Conservation (phyloP, 495 filamentous ascomycete genomes). For the Chaetomium cochliodes region DNA sequence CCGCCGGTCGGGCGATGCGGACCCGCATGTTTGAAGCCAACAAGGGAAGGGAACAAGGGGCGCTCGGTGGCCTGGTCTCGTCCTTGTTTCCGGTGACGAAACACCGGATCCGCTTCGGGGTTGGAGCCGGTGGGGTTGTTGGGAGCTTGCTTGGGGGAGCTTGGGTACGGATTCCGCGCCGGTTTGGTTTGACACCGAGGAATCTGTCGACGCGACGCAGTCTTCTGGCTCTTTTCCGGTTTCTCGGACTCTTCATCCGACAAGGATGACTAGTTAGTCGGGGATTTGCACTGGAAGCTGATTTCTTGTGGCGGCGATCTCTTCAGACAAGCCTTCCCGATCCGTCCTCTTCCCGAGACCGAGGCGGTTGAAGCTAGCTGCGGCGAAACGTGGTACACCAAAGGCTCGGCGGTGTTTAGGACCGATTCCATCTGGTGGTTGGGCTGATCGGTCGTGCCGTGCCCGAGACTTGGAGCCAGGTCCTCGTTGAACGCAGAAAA, state of each 20-base stretch:
- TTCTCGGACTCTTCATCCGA: not conserved
- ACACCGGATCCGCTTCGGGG: not conserved
- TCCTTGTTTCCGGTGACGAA: constrained; percentile 3
- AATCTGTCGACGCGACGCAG: not conserved
- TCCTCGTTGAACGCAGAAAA: not conserved
- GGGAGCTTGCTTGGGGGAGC: constrained; percentile 7
- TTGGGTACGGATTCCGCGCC: constrained; percentile 6
- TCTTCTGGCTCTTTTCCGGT: not conserved
- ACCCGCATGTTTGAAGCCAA: not conserved
- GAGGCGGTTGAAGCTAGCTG: not conserved
- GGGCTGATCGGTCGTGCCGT: not conserved
- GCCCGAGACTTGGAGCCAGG: not conserved
- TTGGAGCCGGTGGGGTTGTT: not conserved
- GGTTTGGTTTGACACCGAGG: too few relatives aligned
- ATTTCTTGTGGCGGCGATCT: too few relatives aligned
- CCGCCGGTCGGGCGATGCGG: not conserved
- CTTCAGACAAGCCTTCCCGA: not conserved
- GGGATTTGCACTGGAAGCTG: too few relatives aligned
- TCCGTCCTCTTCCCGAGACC: not conserved
- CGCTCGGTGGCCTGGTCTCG: not conserved
- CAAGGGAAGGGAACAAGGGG: constrained; percentile 1
- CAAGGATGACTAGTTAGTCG: not conserved
- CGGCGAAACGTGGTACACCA: not conserved
- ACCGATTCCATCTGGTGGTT: constrained; percentile 1
- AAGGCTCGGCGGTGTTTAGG: constrained; percentile 4